Conservation (phyloP, 495 filamentous ascomycete species). For the Hyphodiscus hymeniophilus region DNA sequence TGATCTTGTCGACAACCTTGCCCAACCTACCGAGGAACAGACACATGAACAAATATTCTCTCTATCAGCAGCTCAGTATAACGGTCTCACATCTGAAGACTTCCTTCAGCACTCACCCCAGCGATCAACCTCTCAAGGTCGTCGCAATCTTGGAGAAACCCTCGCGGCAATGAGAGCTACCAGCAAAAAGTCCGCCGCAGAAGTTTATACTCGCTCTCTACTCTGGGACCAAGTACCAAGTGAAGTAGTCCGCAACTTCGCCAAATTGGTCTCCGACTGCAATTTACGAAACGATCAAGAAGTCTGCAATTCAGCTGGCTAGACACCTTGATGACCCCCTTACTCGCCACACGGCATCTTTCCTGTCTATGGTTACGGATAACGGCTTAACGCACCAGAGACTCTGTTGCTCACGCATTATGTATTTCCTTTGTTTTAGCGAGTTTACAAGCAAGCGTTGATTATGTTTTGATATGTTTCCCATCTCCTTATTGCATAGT, state of each 20-base stretch:
- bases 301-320: slow-evolving; percentile 14
- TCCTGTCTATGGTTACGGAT: slow-evolving; percentile 23
- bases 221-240: slow-evolving; percentile 91
- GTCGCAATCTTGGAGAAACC: slow-evolving; percentile 74
- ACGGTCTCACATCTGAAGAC: slow-evolving; percentile 66
- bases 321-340: slow-evolving; percentile 1
- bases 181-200: slow-evolving; percentile 59
- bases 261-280: slow-evolving; percentile 68
- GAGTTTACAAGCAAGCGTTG: slow-evolving; percentile 32
- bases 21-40: slow-evolving; percentile 73
- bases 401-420: slow-evolving; percentile 25
- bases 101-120: slow-evolving; percentile 45
- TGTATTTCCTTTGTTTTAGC: slow-evolving; percentile 28
- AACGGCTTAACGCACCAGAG: slow-evolving; percentile 22
- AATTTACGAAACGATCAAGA: slow-evolving; percentile 20
- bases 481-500: slow-evolving; percentile 11
- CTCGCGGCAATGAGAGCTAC: slow-evolving; percentile 68
- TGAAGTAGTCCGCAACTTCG: slow-evolving; percentile 89
- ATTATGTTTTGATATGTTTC: slow-evolving; percentile 13
- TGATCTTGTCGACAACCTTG: slow-evolving; percentile 63
- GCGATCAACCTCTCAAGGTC: slow-evolving; percentile 41
- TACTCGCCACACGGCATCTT: background rate
- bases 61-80: slow-evolving; percentile 81
- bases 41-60: slow-evolving; percentile 85
- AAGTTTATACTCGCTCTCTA: slow-evolving; percentile 86